Evolutionary conservation across 257 asterid genomes (phyloP).

Genomic region (Avicennia marina): DNA sequence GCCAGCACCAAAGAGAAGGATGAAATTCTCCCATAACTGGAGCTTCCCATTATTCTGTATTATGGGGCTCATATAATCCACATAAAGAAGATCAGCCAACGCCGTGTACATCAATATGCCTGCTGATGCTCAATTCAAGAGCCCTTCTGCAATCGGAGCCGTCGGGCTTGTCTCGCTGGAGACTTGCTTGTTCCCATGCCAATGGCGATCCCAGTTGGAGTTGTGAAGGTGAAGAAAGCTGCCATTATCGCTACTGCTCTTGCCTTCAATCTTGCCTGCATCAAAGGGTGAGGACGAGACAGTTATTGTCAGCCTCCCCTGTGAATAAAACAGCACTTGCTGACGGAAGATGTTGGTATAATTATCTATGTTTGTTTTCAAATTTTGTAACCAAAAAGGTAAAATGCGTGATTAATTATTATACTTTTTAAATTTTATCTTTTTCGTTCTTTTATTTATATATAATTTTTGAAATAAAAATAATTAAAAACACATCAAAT

Average conservation of each 20-base stretch:
- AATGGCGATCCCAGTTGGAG: constrained; percentile 26
- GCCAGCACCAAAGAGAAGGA: constrained; percentile 37
- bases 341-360: too few relatives aligned
- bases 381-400: too few relatives aligned
- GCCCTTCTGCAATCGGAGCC: constrained; percentile 23
- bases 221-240: constrained; percentile 30
- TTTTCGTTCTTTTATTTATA: too few relatives aligned
- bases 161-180: constrained; percentile 30
- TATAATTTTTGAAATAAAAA: too few relatives aligned
- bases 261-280: constrained; percentile 28
- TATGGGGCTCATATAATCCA: constrained; percentile 34
- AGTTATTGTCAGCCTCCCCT: too few relatives aligned
- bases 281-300: too few relatives aligned
- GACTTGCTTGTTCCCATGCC: constrained; percentile 31
- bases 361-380: too few relatives aligned
- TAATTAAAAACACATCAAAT: too few relatives aligned
- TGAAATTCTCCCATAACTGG: constrained; percentile 23
- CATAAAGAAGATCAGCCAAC: constrained; percentile 31
- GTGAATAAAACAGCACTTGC: too few relatives aligned
- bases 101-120: constrained; percentile 42
- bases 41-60: constrained; percentile 28
- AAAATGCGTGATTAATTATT: too few relatives aligned
- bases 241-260: constrained; percentile 23
- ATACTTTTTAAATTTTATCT: too few relatives aligned
- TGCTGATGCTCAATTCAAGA: constrained; percentile 34